These are phyloP conservation scores for Wickerhamiella australiensis DNA, from an alignment of 805 yeast genomes.

Conservation along the genomic window DNA sequence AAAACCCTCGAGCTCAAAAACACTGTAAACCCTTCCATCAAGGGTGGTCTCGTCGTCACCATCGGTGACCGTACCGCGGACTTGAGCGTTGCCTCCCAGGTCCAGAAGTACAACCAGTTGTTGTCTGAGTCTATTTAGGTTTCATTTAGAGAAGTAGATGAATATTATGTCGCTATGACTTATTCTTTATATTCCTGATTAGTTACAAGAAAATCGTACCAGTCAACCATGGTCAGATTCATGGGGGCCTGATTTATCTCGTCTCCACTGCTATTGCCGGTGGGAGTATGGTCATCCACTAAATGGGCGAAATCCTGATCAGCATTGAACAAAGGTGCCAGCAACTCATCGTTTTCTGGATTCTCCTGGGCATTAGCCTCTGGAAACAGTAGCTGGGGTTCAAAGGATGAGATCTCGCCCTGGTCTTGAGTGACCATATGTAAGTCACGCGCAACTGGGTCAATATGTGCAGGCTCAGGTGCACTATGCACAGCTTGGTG, in stretches of 20 bases:
- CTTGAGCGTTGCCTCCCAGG: slow-evolving; percentile 71
- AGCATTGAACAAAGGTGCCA: slow-evolving; percentile 14
- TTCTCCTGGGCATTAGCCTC: slow-evolving; percentile 16
- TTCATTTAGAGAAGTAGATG: not conserved
- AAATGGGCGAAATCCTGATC: slow-evolving; percentile 10
- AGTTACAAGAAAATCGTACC: slow-evolving; percentile 30
- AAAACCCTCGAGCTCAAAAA: slow-evolving; percentile 77
- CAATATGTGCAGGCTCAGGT: not conserved
- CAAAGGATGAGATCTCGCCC: slow-evolving; percentile 38
- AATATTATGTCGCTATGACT: slow-evolving; percentile 2
- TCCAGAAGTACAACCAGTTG: slow-evolving; percentile 78
- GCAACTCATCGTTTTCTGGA: slow-evolving; percentile 6
- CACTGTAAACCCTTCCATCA: slow-evolving; percentile 75
- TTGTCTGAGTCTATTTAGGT: slow-evolving; percentile 71
- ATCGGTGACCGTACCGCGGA: slow-evolving; percentile 96
- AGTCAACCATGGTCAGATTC: slow-evolving; percentile 29
- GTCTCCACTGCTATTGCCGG: slow-evolving; percentile 13
- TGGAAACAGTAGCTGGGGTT: slow-evolving; percentile 47
- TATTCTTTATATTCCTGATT: slow-evolving; percentile 11
- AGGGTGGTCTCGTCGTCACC: slow-evolving; percentile 93
- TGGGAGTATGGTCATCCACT: not conserved
- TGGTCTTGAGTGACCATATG: slow-evolving; percentile 25
- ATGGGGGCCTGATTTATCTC: slow-evolving; percentile 22
- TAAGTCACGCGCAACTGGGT: slow-evolving; percentile 23
- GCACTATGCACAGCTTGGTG: not conserved